Percentiles rank a stretch among this genome's conserved stretches.
phyloP scores from a whole-genome alignment of 2,329 filamentous ascomycete genomes.

The Beauveria caledonica region DNA sequence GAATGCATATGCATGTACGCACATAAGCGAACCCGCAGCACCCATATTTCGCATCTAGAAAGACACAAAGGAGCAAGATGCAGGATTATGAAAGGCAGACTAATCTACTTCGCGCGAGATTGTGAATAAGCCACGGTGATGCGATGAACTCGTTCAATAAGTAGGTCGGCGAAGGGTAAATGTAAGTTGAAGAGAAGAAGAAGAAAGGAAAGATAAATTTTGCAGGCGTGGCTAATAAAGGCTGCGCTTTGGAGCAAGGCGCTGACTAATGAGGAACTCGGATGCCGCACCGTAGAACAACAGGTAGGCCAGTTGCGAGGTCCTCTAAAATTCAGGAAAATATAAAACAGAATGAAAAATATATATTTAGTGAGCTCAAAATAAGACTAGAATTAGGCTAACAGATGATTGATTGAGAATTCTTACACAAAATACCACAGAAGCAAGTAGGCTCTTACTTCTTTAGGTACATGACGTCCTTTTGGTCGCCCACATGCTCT shows the following conservation, averaged over 20 bases:
- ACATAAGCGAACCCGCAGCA: constrained; percentile 54
- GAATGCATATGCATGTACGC: constrained; percentile 39
- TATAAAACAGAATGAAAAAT: no score
- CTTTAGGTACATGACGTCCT: no score
- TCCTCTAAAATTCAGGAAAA: no score
- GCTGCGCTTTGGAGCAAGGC: not conserved
- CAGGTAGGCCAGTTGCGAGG: no score
- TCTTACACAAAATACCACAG: no score
- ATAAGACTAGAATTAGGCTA: no score
- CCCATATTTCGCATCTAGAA: constrained; percentile 24
- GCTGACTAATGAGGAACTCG: constrained; percentile 6
- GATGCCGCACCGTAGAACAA: not conserved
- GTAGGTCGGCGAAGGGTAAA: constrained; percentile 31
- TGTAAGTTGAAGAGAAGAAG: constrained; percentile 41
- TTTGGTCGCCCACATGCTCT: no score
- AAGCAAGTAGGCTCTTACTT: no score
- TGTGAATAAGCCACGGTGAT: constrained; percentile 35
- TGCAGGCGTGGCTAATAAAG: constrained; percentile 1
- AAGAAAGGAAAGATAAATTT: constrained; percentile 20
- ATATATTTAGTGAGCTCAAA: no score
- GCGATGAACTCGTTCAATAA: constrained; percentile 24
- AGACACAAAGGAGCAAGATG: constrained; percentile 33
- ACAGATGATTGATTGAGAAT: no score
- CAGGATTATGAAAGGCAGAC: constrained; percentile 54
- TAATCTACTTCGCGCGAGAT: constrained; percentile 46